A percentile compares a stretch with the other conserved stretches of the same genome.
phyloP scores from a whole-genome alignment of 768 basidiomycete species.

The Termitomyces titanicus region DNA sequence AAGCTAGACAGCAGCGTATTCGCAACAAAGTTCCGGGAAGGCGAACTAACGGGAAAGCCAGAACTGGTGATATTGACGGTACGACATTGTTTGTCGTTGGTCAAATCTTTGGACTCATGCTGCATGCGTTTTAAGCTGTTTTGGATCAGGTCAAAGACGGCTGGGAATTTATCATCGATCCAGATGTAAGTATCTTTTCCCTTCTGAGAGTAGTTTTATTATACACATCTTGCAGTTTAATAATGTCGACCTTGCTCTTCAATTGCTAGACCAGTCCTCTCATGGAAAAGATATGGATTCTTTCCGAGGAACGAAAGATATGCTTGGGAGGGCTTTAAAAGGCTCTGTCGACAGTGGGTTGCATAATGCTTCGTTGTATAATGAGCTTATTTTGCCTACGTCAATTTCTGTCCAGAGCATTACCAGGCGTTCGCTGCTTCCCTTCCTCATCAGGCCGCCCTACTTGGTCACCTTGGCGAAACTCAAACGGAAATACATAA shows the following conservation, averaged over 20 bases:
- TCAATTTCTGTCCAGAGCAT: constrained; percentile 49
- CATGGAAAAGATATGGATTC: constrained; percentile 72
- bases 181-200: constrained; percentile 52
- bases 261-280: constrained; percentile 77
- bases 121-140: constrained; percentile 49
- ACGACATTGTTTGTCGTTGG: constrained; percentile 21
- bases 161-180: constrained; percentile 85
- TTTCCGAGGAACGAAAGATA: constrained; percentile 70
- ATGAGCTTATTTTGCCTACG: not conserved
- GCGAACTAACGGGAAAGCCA: constrained; percentile 47
- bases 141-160: constrained; percentile 84
- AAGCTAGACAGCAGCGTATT: constrained; percentile 63
- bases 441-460: constrained; percentile 82
- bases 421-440: constrained; percentile 96
- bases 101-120: constrained; percentile 1
- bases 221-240: constrained; percentile 62
- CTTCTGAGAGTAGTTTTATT: not conserved
- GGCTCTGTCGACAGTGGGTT: constrained; percentile 85
- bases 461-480: constrained; percentile 66
- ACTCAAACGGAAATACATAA: constrained; percentile 74
- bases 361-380: not conserved
- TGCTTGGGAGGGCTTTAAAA: constrained; percentile 77
- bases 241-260: constrained; percentile 88
- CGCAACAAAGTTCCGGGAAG: constrained; percentile 64
- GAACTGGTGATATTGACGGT: constrained; percentile 85